Conservation (phyloP, 805 yeast species). For the Wickerhamiella vanderwaltii region DNA sequence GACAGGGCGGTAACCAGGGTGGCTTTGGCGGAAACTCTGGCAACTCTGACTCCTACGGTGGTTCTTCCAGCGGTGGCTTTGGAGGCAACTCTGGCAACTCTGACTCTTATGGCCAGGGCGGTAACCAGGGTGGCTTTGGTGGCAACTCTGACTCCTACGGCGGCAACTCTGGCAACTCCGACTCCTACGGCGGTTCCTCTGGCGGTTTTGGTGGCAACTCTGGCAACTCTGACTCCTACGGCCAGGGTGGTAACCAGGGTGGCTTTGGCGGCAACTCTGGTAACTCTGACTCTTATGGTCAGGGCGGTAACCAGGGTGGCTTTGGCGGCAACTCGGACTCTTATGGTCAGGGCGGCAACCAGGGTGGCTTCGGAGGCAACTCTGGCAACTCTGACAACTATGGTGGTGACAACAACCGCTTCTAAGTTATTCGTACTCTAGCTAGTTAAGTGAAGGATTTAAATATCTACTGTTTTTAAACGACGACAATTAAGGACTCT, state of each 20-base stretch:
- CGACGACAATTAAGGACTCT: no score
- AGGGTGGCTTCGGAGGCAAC: conserved; percentile 7
- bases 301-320: neutral
- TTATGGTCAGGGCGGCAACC: neutral
- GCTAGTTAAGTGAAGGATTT: no score
- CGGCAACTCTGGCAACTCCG: conserved; percentile 2
- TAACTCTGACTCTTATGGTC: neutral
- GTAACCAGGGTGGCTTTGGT: neutral
- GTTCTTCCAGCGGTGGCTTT: neutral
- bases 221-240: conserved; percentile 6
- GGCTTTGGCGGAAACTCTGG: neutral
- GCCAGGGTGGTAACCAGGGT: conserved; percentile 6
- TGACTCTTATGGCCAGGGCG: neutral
- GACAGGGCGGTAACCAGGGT: conserved; percentile 1
- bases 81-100: conserved; percentile 3
- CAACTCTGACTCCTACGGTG: conserved; percentile 2
- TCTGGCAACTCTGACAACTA: conserved; percentile 2
- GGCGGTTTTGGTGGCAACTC: neutral
- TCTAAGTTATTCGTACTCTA: conserved; percentile 2
- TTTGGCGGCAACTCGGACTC: neutral
- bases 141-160: conserved; percentile 1
- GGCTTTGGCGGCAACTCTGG: conserved; percentile 5
- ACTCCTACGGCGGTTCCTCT: conserved; percentile 6
- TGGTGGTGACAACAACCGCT: conserved; percentile 4
- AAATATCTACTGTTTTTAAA: no score